A percentile compares a stretch with the other conserved stretches of the same genome.
Evolutionary conservation across 352 stramenopile species (phyloP).

Genomic region (Phytophthora boehmeriae): DNA sequence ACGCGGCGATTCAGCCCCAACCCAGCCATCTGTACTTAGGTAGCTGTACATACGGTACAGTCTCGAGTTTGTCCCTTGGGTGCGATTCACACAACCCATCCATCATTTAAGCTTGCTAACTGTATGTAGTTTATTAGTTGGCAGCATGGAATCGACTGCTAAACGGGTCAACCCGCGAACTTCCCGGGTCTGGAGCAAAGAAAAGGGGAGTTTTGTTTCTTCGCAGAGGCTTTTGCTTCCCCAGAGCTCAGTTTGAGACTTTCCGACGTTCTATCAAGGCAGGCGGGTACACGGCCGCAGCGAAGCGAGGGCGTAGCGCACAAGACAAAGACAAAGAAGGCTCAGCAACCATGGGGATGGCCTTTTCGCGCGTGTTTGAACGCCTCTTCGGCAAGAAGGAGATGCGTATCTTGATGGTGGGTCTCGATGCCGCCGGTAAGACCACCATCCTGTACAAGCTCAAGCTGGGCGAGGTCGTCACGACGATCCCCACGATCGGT

Average conservation of each 20-base stretch:
- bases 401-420: slow-evolving; percentile 99
- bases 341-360: slow-evolving; percentile 97
- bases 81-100: background rate
- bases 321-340: slow-evolving; percentile 12
- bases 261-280: slow-evolving; percentile 28
- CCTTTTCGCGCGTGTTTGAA: slow-evolving; percentile 98
- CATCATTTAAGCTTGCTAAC: background rate
- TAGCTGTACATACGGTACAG: too few species aligned
- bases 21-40: slow-evolving; percentile 15
- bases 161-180: slow-evolving; percentile 14
- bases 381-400: slow-evolving; percentile 99
- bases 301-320: slow-evolving; percentile 7
- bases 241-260: slow-evolving; percentile 52
- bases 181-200: slow-evolving; percentile 8
- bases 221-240: background rate
- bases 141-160: background rate
- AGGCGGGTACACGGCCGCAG: slow-evolving; percentile 12
- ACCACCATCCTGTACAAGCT: slow-evolving; percentile 99
- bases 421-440: slow-evolving; percentile 99
- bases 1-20: slow-evolving; percentile 7
- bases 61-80: background rate
- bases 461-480: slow-evolving; percentile 94
- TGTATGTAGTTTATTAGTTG: too few species aligned
- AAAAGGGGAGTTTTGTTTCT: slow-evolving; percentile 31
- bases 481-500: slow-evolving; percentile 98